These are phyloP conservation scores for Rubus idaeus DNA, from an alignment of 306 rosid species.

Conservation along the genomic window DNA sequence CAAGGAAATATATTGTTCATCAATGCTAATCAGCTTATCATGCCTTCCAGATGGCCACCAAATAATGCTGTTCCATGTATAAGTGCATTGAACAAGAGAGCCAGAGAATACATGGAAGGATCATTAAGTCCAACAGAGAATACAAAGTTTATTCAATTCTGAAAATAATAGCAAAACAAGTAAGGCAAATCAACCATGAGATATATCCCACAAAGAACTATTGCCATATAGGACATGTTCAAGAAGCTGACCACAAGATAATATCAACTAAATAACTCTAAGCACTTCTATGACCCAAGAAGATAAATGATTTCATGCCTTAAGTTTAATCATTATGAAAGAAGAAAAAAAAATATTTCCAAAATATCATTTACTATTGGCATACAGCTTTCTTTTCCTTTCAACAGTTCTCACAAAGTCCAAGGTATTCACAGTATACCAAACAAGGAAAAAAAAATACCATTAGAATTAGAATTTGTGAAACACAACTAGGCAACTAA, in stretches of 20 bases:
- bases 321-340: background rate
- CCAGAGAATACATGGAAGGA: background rate
- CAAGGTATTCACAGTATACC: background rate
- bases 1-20: constrained; percentile 69
- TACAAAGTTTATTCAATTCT: background rate
- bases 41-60: constrained; percentile 97
- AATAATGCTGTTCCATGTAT: constrained; percentile 60
- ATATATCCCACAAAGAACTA: background rate
- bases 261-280: background rate
- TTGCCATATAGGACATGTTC: background rate
- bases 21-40: constrained; percentile 87
- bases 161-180: constrained; percentile 1
- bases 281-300: background rate
- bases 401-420: background rate
- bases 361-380: too few species aligned
- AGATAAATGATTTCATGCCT: background rate
- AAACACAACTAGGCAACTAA: background rate
- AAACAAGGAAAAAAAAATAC: background rate
- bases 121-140: background rate
- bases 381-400: background rate
- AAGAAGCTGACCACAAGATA: background rate
- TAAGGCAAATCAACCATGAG: background rate
- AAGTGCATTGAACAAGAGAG: constrained; percentile 26
- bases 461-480: too few species aligned
- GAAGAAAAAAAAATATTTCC: background rate